A percentile compares a stretch with the other conserved stretches of the same genome.
phyloP scores from a whole-genome alignment of 371 early-diverging fungal genomes.

The Synchytrium microbalum region DNA sequence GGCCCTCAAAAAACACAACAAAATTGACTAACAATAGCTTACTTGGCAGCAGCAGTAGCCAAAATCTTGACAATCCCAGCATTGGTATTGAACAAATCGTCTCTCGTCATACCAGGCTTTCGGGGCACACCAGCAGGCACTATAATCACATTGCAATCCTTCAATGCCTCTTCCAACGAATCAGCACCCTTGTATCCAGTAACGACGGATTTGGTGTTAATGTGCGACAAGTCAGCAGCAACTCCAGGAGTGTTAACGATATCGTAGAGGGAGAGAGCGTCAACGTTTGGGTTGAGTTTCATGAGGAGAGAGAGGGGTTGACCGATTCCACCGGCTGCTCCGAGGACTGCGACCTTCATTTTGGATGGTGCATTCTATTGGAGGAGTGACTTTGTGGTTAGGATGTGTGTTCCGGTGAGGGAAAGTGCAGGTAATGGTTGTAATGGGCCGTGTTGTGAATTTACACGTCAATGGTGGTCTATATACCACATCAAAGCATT shows the following conservation, averaged over 20 bases:
- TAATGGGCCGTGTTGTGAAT: no score
- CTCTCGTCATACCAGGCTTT: slow-evolving; percentile 99
- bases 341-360: slow-evolving; percentile 10
- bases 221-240: slow-evolving; percentile 96
- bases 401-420: no score
- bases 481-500: no score
- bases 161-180: slow-evolving; percentile 76
- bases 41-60: slow-evolving; percentile 68
- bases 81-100: slow-evolving; percentile 97
- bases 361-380: neutral
- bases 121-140: slow-evolving; percentile 99
- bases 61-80: slow-evolving; percentile 90
- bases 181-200: slow-evolving; percentile 80
- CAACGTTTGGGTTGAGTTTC: slow-evolving; percentile 71
- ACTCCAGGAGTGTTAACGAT: slow-evolving; percentile 96
- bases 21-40: slow-evolving; percentile 20
- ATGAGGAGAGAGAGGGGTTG: slow-evolving; percentile 84
- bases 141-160: slow-evolving; percentile 84
- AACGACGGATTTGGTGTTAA: slow-evolving; percentile 56
- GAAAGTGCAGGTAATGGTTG: no score
- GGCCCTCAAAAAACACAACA: neutral
- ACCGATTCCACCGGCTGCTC: slow-evolving; percentile 76
- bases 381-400: no score
- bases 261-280: slow-evolving; percentile 90
- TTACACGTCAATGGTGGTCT: no score